A percentile compares a stretch with the other conserved stretches of the same genome.
Evolutionary conservation across 805 yeast species (phyloP).

Genomic region (Ogataea neopini): DNA sequence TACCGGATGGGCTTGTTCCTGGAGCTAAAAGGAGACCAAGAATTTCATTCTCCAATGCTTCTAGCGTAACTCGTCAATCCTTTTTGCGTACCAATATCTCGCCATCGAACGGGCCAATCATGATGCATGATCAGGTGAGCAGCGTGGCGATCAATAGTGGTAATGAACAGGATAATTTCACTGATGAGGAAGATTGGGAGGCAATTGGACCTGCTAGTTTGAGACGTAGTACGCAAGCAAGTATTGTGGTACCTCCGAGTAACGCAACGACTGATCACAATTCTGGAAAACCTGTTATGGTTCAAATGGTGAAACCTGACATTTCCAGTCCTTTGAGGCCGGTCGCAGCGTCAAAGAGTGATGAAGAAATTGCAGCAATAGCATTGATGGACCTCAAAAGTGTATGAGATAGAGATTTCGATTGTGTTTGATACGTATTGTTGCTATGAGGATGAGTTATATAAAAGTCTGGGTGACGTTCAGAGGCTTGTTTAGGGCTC

Average conservation of each 20-base stretch:
- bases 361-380: slow-evolving; percentile 38
- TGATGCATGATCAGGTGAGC: slow-evolving; percentile 31
- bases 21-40: slow-evolving; percentile 33
- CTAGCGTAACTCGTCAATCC: slow-evolving; percentile 40
- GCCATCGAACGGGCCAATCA: slow-evolving; percentile 29
- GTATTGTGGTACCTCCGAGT: slow-evolving; percentile 24
- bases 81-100: slow-evolving; percentile 38
- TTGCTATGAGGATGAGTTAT: neutral
- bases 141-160: slow-evolving; percentile 27
- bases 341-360: slow-evolving; percentile 20
- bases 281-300: slow-evolving; percentile 13
- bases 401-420: slow-evolving; percentile 13
- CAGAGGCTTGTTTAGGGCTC: neutral
- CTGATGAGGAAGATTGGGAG: slow-evolving; percentile 98
- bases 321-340: slow-evolving; percentile 16
- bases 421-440: neutral
- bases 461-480: neutral
- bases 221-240: slow-evolving; percentile 27
- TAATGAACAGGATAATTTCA: slow-evolving; percentile 49
- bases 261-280: slow-evolving; percentile 16
- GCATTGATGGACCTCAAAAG: slow-evolving; percentile 38
- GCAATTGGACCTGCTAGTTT: slow-evolving; percentile 78
- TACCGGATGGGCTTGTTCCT: slow-evolving; percentile 28
- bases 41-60: slow-evolving; percentile 37
- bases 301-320: slow-evolving; percentile 20